Evolutionary conservation across 2,329 filamentous ascomycete species (phyloP).

Genomic region (Botrytis deweyae): DNA sequence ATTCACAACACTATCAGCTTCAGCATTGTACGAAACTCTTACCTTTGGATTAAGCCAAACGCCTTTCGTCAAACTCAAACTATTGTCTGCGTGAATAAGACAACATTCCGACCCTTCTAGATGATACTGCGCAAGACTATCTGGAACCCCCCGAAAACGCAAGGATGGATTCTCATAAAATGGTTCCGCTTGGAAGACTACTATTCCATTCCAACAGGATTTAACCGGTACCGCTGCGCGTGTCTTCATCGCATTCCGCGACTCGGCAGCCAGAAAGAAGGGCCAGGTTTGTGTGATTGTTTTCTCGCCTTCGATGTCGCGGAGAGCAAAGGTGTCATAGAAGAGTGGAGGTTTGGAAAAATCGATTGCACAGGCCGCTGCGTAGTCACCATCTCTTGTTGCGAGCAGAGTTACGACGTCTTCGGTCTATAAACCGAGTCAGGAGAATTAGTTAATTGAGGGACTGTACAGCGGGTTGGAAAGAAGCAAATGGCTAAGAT

Average conservation of each 20-base stretch:
- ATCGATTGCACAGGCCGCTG: constrained; percentile 61
- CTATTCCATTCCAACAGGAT: constrained; percentile 59
- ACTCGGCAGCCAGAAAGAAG: constrained; percentile 53
- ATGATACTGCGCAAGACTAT: constrained; percentile 60
- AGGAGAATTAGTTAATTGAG: background rate
- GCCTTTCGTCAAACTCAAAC: constrained; percentile 42
- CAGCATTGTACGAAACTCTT: constrained; percentile 61
- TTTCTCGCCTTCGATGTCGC: constrained; percentile 52
- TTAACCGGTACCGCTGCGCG: constrained; percentile 51
- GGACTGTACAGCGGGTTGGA: background rate
- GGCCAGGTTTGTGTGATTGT: constrained; percentile 57
- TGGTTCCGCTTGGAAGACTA: constrained; percentile 53
- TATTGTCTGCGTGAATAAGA: constrained; percentile 71
- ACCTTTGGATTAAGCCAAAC: constrained; percentile 70
- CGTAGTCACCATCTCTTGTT: constrained; percentile 58
- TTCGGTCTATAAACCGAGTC: constrained; percentile 44
- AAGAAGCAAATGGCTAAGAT: background rate
- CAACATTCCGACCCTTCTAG: constrained; percentile 80
- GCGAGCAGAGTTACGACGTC: constrained; percentile 56
- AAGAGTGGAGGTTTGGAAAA: constrained; percentile 45
- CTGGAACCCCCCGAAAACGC: constrained; percentile 62
- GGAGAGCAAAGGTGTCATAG: constrained; percentile 63
- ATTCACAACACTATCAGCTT: constrained; percentile 45
- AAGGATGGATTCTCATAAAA: constrained; percentile 49
- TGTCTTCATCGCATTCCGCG: constrained; percentile 53